Base-by-base conservation (phyloP, 345 rosid genomes). In the Syzygium grande region DNA sequence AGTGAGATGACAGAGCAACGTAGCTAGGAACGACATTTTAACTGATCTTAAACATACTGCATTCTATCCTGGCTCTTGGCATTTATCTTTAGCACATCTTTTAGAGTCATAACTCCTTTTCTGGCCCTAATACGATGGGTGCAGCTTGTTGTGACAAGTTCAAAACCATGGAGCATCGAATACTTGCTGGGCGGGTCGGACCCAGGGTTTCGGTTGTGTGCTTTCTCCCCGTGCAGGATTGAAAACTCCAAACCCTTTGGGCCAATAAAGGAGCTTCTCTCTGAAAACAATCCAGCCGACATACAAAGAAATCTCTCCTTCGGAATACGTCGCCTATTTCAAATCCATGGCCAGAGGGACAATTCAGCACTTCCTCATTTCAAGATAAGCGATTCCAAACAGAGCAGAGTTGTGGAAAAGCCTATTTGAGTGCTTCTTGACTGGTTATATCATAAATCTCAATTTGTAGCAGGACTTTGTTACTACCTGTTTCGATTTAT, bases 301-400 rank as follows among this genome's bases (percentile, higher is more conserved):
- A 3, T 92, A 94, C 87, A 90, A 91, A 58, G 92, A 86, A 85
- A 90, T 91, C 29, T 85, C 85, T 86, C 13, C 90, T 61, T 84
- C 59, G 56, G 94, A 93, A 38, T 93, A 73, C 22, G 86, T 91
- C 89, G 73, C 89, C 86, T 65, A 84, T 61, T 92, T 89, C 90
- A 90, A 89, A 87, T 91, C 92, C 91, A 92, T 85, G 93, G 93
- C n/a, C 87, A 92, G 73, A 91, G 89, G 85, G 93, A 90, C 84
- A 89, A 86, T 53, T 88, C 94, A 30, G 78, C 87, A 58, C 94
- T 94, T 30, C 34, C 89, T 55, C 92, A 91, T 86, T 93, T 92
- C 58, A 84, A 30, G 34, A 49, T 52, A 12, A 61, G 73, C 17
- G 34, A n/a, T 34, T n/a, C 73, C 73, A 61, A 27, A n/a, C n/a